Percentiles rank a stretch among this genome's conserved stretches.
phyloP scores from a whole-genome alignment of 768 basidiomycete genomes.

The Clitopilus passeckerianus region DNA sequence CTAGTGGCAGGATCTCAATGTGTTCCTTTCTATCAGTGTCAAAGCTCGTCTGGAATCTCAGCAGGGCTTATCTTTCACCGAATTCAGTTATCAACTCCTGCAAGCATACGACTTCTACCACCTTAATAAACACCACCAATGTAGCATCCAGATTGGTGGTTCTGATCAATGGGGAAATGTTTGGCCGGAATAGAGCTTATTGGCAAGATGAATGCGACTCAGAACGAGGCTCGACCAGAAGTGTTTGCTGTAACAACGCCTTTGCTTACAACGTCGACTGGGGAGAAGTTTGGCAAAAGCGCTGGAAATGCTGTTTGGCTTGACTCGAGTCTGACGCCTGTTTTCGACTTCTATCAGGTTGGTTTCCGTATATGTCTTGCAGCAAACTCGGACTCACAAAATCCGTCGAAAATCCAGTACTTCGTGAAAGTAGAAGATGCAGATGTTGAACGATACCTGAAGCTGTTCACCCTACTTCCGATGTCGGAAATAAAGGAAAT shows the following conservation, averaged over 20 bases:
- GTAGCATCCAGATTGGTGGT: constrained; percentile 89
- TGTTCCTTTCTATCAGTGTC: constrained; percentile 46
- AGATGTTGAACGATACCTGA: constrained; percentile 76
- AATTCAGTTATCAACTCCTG: constrained; percentile 95
- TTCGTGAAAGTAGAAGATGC: constrained; percentile 79
- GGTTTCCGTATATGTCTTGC: constrained; percentile 5
- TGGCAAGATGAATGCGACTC: constrained; percentile 37
- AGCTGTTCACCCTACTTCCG: constrained; percentile 76
- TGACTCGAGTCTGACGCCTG: constrained; percentile 69
- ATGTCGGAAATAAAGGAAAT: constrained; percentile 49
- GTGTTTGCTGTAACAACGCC: constrained; percentile 86
- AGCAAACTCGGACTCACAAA: neutral
- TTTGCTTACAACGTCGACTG: constrained; percentile 82
- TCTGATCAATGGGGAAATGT: constrained; percentile 99
- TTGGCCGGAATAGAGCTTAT: constrained; percentile 91
- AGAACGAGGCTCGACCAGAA: constrained; percentile 13
- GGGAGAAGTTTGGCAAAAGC: constrained; percentile 97
- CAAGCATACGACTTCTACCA: constrained; percentile 95
- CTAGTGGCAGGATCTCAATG: neutral
- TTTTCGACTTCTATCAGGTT: constrained; percentile 95
- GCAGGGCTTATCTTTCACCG: constrained; percentile 95
- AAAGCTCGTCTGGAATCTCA: constrained; percentile 73
- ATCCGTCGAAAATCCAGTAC: constrained; percentile 60
- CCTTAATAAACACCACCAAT: constrained; percentile 58
- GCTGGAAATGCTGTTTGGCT: constrained; percentile 96